A percentile compares a stretch with the other conserved stretches of the same genome.
Conservation (phyloP, 2,329 filamentous ascomycete genomes). For the Dactylonectria macrodidyma region DNA sequence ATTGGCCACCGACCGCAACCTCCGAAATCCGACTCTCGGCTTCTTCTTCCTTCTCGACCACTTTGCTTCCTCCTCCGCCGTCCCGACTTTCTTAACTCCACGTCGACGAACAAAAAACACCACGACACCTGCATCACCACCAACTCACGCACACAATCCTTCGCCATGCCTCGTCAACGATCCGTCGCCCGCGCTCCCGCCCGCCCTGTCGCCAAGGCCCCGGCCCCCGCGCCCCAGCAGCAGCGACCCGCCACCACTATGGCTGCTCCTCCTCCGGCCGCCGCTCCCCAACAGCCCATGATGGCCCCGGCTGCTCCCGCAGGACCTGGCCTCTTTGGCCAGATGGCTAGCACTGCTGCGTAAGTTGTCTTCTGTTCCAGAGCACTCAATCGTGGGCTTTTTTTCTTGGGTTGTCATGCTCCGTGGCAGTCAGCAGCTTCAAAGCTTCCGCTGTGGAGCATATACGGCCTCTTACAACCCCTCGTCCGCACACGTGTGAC, state of each 20-base stretch:
- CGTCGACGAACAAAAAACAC: slow-evolving; percentile 23
- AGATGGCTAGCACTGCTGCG: slow-evolving; percentile 99
- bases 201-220: slow-evolving; percentile 76
- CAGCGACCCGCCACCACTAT: slow-evolving; percentile 80
- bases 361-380: slow-evolving; percentile 67
- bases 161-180: slow-evolving; percentile 82
- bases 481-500: slow-evolving; percentile 34
- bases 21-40: slow-evolving; percentile 44
- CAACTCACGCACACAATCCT: slow-evolving; percentile 41
- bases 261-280: slow-evolving; percentile 66
- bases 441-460: slow-evolving; percentile 26
- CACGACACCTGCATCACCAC: slow-evolving; percentile 31
- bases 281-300: slow-evolving; percentile 45
- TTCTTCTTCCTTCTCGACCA: slow-evolving; percentile 31
- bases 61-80: slow-evolving; percentile 30
- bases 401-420: background rate
- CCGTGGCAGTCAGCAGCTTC: background rate
- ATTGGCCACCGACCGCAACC: slow-evolving; percentile 46
- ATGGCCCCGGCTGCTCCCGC: slow-evolving; percentile 58
- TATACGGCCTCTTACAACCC: slow-evolving; percentile 16
- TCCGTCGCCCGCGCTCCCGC: slow-evolving; percentile 76
- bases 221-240: slow-evolving; percentile 73
- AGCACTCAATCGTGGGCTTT: background rate
- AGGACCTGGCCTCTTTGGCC: slow-evolving; percentile 90
- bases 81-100: slow-evolving; percentile 38